Evolutionary conservation across 2,329 filamentous ascomycete genomes (phyloP).

Genomic region (Epichloe sp.): DNA sequence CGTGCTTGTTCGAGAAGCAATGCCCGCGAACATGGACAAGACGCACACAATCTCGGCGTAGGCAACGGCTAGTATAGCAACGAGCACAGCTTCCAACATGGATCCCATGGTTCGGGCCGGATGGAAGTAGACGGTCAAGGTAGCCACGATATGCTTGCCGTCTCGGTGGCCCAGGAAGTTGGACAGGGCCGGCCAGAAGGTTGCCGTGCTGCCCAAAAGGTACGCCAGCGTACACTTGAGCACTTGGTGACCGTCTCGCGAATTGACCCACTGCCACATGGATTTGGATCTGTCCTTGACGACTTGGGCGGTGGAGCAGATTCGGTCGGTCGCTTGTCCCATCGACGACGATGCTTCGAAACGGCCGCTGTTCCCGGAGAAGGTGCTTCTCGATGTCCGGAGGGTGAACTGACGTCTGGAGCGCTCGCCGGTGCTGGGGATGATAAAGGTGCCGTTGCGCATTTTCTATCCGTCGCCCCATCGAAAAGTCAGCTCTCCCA

Average conservation of each 20-base stretch:
- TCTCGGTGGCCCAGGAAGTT: slow-evolving; percentile 68
- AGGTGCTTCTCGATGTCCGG: slow-evolving; percentile 32
- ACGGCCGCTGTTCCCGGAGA: slow-evolving; percentile 14
- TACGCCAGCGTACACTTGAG: slow-evolving; percentile 89
- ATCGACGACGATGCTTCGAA: slow-evolving; percentile 9
- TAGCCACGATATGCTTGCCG: slow-evolving; percentile 88
- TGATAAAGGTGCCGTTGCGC: slow-evolving; percentile 74
- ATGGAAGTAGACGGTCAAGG: slow-evolving; percentile 90
- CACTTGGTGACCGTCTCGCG: slow-evolving; percentile 64
- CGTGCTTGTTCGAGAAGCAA: slow-evolving; percentile 57
- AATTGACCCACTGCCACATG: slow-evolving; percentile 49
- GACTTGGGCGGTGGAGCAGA: slow-evolving; percentile 5
- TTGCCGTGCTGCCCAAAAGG: slow-evolving; percentile 71
- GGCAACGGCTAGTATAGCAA: slow-evolving; percentile 63
- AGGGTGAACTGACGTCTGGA: slow-evolving; percentile 69
- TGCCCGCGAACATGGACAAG: slow-evolving; percentile 77
- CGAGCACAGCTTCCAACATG: slow-evolving; percentile 74
- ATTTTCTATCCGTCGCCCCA: slow-evolving; percentile 42
- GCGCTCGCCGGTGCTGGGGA: slow-evolving; percentile 76
- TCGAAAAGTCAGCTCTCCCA: neutral
- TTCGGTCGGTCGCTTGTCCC: slow-evolving; percentile 8
- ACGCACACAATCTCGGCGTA: slow-evolving; percentile 60
- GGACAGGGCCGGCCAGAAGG: slow-evolving; percentile 64
- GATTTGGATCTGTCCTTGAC: slow-evolving; percentile 22
- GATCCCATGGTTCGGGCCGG: slow-evolving; percentile 75